phyloP scores from a whole-genome alignment of 2,329 filamentous ascomycete genomes.

The Beauveria rudraprayagi region DNA sequence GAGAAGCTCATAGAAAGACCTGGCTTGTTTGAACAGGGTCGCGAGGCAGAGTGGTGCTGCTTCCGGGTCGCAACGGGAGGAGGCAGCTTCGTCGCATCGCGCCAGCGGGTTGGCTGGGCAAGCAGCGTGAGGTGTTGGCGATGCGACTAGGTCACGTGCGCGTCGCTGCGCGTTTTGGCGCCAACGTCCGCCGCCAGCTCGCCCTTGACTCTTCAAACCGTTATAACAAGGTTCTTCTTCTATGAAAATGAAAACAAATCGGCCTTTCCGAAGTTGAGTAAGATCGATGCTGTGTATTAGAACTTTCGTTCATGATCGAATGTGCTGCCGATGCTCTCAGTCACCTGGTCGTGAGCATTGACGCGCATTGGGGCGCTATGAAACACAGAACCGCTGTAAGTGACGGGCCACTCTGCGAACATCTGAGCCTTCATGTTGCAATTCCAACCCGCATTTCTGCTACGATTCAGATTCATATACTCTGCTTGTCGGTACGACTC shows the following conservation, averaged over 20 bases:
- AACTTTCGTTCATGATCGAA: not conserved
- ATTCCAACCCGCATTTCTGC: not conserved
- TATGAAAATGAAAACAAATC: no score
- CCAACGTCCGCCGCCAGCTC: no score
- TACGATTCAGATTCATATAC: not conserved
- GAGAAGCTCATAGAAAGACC: constrained; percentile 3
- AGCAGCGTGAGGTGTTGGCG: not conserved
- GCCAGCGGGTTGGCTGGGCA: not conserved
- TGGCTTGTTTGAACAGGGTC: not conserved
- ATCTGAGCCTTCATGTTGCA: not conserved
- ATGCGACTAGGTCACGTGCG: constrained; percentile 1
- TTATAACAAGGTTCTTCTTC: no score
- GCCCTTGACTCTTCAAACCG: no score
- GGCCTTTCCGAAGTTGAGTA: no score
- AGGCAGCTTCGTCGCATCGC: not conserved
- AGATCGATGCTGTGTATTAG: no score
- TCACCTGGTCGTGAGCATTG: not conserved
- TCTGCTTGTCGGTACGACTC: not conserved
- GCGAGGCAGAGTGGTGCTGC: not conserved
- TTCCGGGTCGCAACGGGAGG: not conserved
- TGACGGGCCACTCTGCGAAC: not conserved
- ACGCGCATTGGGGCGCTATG: not conserved
- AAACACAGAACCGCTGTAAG: not conserved
- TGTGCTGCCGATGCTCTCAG: not conserved
- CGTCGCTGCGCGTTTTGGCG: not conserved